Evolutionary conservation across 1,284 basidiomycete species (phyloP).

Genomic region (Stereum hirsutum): DNA sequence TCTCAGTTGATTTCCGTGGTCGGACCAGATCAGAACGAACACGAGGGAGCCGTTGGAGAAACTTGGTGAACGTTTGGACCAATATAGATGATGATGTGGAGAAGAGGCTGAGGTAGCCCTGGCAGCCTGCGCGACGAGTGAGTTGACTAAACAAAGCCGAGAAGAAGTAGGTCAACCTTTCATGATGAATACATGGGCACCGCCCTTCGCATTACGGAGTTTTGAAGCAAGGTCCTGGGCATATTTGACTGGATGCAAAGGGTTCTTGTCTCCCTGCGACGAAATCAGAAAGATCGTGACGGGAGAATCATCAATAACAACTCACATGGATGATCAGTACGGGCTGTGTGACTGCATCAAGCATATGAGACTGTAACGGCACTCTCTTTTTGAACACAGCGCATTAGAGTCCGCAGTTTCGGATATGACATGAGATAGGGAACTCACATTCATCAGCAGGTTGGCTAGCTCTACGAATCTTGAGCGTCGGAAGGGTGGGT

Average conservation of each 20-base stretch:
- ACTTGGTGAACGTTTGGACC: slow-evolving; percentile 53
- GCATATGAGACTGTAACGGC: slow-evolving; percentile 34
- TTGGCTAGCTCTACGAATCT: slow-evolving; percentile 43
- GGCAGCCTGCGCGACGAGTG: slow-evolving; percentile 28
- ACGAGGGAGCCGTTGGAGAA: slow-evolving; percentile 45
- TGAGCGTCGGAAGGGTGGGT: slow-evolving; percentile 44
- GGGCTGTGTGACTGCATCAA: slow-evolving; percentile 47
- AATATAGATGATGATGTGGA: slow-evolving; percentile 42
- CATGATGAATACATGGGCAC: slow-evolving; percentile 39
- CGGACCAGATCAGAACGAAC: slow-evolving; percentile 35
- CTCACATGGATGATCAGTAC: slow-evolving; percentile 63
- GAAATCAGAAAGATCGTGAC: not conserved
- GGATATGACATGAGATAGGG: too few relatives aligned
- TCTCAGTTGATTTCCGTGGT: slow-evolving; percentile 21
- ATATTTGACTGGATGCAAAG: slow-evolving; percentile 43
- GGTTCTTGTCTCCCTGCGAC: slow-evolving; percentile 50
- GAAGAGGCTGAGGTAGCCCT: slow-evolving; percentile 37
- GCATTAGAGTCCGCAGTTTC: too few relatives aligned
- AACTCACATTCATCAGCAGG: slow-evolving; percentile 48
- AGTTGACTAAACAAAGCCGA: not conserved
- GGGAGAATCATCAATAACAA: not conserved
- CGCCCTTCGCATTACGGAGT: slow-evolving; percentile 34
- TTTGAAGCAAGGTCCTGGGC: slow-evolving; percentile 43
- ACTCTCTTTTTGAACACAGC: too few relatives aligned
- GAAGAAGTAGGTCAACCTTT: slow-evolving; percentile 37